Conservation (phyloP, 2,329 filamentous ascomycete species). For the Ciborinia camelliae region DNA sequence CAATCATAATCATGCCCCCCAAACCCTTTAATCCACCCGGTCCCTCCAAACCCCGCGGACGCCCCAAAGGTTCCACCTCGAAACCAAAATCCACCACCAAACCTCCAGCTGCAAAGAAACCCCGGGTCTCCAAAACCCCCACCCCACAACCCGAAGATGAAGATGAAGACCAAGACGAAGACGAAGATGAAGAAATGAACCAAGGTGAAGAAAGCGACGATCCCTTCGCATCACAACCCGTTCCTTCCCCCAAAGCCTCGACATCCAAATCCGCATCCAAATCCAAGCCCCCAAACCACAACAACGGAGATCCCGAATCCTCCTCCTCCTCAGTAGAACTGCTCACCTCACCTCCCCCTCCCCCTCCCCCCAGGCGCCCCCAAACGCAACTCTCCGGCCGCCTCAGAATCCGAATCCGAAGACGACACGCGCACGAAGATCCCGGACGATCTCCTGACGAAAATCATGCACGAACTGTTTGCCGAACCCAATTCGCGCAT, state of each 20-base stretch:
- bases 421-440: slow-evolving; percentile 44
- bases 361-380: no score
- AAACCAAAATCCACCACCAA: slow-evolving; percentile 19
- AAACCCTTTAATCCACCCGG: slow-evolving; percentile 36
- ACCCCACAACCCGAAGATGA: not conserved
- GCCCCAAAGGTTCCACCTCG: not conserved
- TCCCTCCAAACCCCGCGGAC: slow-evolving; percentile 17
- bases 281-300: not conserved
- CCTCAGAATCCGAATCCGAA: no score
- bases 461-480: slow-evolving; percentile 78
- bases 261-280: slow-evolving; percentile 8
- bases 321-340: slow-evolving; percentile 6
- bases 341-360: not conserved
- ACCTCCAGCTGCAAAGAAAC: not conserved
- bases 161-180: not conserved
- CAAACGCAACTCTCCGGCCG: not conserved
- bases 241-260: not conserved
- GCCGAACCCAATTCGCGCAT: slow-evolving; percentile 65
- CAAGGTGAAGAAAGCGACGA: not conserved
- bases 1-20: slow-evolving; percentile 30
- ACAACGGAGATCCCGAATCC: not conserved
- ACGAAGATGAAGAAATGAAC: not conserved
- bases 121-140: not conserved
- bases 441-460: slow-evolving; percentile 69
- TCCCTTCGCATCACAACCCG: slow-evolving; percentile 1